Evolutionary conservation across 2,329 filamentous ascomycete species (phyloP).

Genomic region (Ilyonectria mors-panacis): DNA sequence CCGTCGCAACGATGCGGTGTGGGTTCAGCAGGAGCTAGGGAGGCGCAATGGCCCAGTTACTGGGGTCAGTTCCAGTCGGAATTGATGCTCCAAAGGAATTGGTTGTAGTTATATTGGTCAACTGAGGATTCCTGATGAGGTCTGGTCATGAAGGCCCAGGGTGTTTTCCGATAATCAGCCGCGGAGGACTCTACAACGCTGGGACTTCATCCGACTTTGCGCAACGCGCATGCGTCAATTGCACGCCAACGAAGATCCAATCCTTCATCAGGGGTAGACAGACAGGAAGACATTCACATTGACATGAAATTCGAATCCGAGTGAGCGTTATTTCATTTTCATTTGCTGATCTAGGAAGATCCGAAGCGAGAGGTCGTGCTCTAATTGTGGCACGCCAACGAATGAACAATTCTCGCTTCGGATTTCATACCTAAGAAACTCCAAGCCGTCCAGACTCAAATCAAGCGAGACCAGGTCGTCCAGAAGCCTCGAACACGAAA

Average conservation of each 20-base stretch:
- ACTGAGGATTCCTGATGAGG: background rate
- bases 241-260: background rate
- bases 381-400: constrained; percentile 18
- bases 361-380: constrained; percentile 26
- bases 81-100: background rate
- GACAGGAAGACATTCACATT: background rate
- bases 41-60: background rate
- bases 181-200: background rate
- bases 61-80: background rate
- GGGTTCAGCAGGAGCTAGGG: background rate
- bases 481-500: constrained; percentile 18
- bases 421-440: constrained; percentile 19
- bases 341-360: constrained; percentile 34
- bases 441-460: constrained; percentile 20
- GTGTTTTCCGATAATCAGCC: constrained; percentile 32
- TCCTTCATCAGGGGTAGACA: too few relatives aligned
- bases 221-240: too few relatives aligned
- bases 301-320: background rate
- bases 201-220: background rate
- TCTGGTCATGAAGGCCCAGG: background rate
- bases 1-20: background rate
- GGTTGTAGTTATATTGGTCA: background rate
- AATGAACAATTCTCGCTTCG: constrained; percentile 21
- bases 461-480: constrained; percentile 17
- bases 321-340: constrained; percentile 34